Conservation (phyloP, 768 basidiomycete genomes). For the Cystofilobasidium bisporidii region DNA sequence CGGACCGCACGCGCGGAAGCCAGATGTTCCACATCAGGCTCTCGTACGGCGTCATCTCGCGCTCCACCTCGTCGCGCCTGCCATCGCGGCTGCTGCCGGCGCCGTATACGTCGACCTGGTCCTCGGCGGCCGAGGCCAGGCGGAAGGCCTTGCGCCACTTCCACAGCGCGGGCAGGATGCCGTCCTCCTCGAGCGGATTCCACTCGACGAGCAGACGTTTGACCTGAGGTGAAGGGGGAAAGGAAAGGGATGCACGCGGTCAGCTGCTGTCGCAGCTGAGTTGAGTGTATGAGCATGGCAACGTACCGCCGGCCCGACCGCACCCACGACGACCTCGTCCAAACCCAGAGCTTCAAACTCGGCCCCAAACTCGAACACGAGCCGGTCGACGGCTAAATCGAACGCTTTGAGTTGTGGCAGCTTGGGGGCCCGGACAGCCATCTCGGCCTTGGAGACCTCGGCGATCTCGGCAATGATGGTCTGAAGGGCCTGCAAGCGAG, state of each 20-base stretch:
- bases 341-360: conserved; percentile 72
- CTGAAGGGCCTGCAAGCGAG: conserved; percentile 65
- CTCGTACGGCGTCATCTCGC: conserved; percentile 88
- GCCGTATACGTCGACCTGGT: conserved; percentile 49
- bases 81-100: conserved; percentile 45
- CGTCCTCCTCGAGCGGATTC: conserved; percentile 57
- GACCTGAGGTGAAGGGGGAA: conserved; percentile 43
- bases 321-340: conserved; percentile 87
- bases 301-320: conserved; percentile 67
- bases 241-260: neutral
- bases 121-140: conserved; percentile 27
- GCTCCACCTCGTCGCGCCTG: conserved; percentile 47
- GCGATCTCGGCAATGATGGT: conserved; percentile 64
- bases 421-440: conserved; percentile 43
- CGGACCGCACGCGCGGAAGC: conserved; percentile 87
- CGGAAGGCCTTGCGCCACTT: conserved; percentile 40
- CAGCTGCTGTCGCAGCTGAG: neutral
- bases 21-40: conserved; percentile 87
- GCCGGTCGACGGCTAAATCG: conserved; percentile 58
- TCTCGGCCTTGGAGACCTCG: conserved; percentile 49
- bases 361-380: conserved; percentile 56
- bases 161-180: conserved; percentile 23
- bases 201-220: conserved; percentile 65
- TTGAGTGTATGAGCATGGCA: too few species aligned
- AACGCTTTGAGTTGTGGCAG: conserved; percentile 67